Evolutionary conservation across 768 basidiomycete genomes (phyloP).

Genomic region (Coprinopsis strossmayeri): DNA sequence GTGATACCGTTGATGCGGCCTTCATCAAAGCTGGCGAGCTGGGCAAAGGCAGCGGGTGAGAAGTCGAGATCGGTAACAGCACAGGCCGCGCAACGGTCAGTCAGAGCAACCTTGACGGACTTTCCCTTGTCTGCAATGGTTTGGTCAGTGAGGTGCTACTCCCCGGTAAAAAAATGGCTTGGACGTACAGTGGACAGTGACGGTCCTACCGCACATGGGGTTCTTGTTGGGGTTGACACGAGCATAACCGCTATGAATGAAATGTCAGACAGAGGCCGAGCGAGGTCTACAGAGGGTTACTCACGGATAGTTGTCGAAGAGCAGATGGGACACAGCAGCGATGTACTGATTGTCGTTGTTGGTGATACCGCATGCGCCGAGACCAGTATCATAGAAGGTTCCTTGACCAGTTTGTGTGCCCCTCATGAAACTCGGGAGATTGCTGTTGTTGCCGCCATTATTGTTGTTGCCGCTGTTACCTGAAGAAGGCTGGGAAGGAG

Average conservation of each 20-base stretch:
- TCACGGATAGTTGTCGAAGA: slow-evolving; percentile 59
- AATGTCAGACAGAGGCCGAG: slow-evolving; percentile 4
- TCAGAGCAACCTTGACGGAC: slow-evolving; percentile 38
- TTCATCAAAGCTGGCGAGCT: slow-evolving; percentile 32
- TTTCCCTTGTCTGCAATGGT: slow-evolving; percentile 43
- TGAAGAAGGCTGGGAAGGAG: slow-evolving; percentile 9
- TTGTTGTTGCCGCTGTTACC: slow-evolving; percentile 7
- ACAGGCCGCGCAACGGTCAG: slow-evolving; percentile 63
- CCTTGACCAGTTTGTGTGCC: slow-evolving; percentile 49
- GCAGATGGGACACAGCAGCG: slow-evolving; percentile 46
- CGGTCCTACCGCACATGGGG: slow-evolving; percentile 55
- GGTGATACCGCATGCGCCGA: slow-evolving; percentile 57
- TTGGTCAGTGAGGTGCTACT: slow-evolving; percentile 2
- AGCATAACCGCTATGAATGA: slow-evolving; percentile 39
- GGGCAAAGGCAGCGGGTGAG: slow-evolving; percentile 48
- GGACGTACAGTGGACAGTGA: slow-evolving; percentile 44
- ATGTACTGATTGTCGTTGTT: slow-evolving; percentile 48
- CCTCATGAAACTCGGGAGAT: slow-evolving; percentile 33
- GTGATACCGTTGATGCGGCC: slow-evolving; percentile 47
- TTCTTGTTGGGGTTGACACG: slow-evolving; percentile 67
- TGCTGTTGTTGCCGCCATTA: slow-evolving; percentile 4
- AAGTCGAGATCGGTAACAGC: slow-evolving; percentile 49
- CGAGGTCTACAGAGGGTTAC: slow-evolving; percentile 17
- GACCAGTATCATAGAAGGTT: slow-evolving; percentile 54
- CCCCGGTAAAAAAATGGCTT: slow-evolving; percentile 7